phyloP scores from a whole-genome alignment of 2,329 filamentous ascomycete genomes.

The Penicillium paneum region DNA sequence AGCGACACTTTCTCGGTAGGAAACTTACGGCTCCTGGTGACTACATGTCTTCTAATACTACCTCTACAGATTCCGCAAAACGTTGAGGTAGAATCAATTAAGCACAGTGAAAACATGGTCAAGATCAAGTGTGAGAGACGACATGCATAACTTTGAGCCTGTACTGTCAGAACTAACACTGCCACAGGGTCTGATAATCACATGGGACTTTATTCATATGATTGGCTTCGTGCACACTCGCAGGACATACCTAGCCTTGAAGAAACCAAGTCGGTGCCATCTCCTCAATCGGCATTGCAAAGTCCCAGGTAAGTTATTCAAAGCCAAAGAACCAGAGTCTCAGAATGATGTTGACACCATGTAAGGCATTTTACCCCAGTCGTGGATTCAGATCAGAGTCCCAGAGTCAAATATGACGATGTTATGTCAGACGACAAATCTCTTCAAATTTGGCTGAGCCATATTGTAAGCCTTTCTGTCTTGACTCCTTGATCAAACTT shows the following conservation, averaged over 20 bases:
- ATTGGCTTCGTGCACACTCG: constrained; percentile 56
- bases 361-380: constrained; percentile 15
- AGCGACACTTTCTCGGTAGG: constrained; percentile 65
- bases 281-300: background rate
- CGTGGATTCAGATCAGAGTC: constrained; percentile 41
- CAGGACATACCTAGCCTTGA: constrained; percentile 26
- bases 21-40: background rate
- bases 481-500: background rate
- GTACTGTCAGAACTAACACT: constrained; percentile 13
- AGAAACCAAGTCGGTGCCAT: background rate
- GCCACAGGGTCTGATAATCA: constrained; percentile 66
- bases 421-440: constrained; percentile 58
- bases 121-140: constrained; percentile 50
- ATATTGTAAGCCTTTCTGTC: constrained; percentile 48
- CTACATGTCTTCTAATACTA: background rate
- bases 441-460: constrained; percentile 60
- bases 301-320: background rate
- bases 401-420: constrained; percentile 58
- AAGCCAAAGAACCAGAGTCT: background rate
- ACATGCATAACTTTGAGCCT: background rate
- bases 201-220: constrained; percentile 62
- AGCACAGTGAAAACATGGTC: constrained; percentile 38
- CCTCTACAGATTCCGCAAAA: constrained; percentile 46
- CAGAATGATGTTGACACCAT: background rate
- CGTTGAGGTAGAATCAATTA: constrained; percentile 38